phyloP scores from a whole-genome alignment of 306 rosid genomes.

The Cicer judaicum region DNA sequence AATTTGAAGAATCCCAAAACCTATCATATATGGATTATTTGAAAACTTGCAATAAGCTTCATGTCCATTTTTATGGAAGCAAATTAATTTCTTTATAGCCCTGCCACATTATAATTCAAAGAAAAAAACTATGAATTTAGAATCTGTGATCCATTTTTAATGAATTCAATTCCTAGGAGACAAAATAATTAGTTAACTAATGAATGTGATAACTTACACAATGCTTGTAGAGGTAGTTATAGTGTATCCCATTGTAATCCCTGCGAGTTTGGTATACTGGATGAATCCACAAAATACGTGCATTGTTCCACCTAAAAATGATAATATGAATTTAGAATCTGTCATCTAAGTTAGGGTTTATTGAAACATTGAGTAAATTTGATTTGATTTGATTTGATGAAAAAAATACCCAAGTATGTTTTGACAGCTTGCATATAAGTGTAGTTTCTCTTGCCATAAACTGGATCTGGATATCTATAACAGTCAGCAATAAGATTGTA shows the following conservation, averaged over 20 bases:
- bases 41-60: slow-evolving; percentile 67
- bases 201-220: slow-evolving; percentile 46
- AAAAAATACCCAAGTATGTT: slow-evolving; percentile 36
- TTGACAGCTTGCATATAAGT: slow-evolving; percentile 59
- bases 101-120: slow-evolving; percentile 40
- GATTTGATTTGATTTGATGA: too few relatives aligned
- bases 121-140: too few relatives aligned
- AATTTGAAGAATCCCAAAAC: slow-evolving; percentile 56
- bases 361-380: too few relatives aligned
- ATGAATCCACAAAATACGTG: slow-evolving; percentile 50
- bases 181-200: neutral
- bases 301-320: slow-evolving; percentile 51
- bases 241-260: slow-evolving; percentile 51
- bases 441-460: slow-evolving; percentile 50
- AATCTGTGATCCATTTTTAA: neutral
- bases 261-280: slow-evolving; percentile 50
- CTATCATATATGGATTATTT: slow-evolving; percentile 66
- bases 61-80: slow-evolving; percentile 57
- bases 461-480: slow-evolving; percentile 48
- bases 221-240: slow-evolving; percentile 60
- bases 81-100: slow-evolving; percentile 63
- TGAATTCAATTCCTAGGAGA: neutral
- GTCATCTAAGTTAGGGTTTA: too few relatives aligned
- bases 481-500: slow-evolving; percentile 54
- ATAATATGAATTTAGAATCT: too few relatives aligned